Evolutionary conservation across 2,329 filamentous ascomycete genomes (phyloP), one percentile per base, ranked within the genome.

Genomic region (Cercospora beticola): DNA sequence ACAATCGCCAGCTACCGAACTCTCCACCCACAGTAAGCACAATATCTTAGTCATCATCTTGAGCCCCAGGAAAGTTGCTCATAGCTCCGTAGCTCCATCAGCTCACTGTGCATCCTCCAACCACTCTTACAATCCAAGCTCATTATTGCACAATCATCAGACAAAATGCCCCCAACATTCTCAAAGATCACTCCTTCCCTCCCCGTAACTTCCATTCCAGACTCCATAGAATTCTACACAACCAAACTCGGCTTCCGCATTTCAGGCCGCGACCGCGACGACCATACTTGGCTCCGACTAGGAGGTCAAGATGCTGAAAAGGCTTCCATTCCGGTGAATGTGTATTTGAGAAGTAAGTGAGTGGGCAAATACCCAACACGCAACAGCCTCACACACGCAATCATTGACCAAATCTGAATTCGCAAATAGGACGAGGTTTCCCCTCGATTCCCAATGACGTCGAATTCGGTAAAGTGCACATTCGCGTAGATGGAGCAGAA

Each of bases 381-480:
- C 30, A 31, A 31, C 28, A 31, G 30, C 30, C 30, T 31, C 30
- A 31, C 9, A 10, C 3, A 10, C 30, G 9, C 30, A 10, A 10
- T 31, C 30, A 31, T 9, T 10, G 30, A n/a, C n/a, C n/a, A 33
- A 33, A 33, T 33, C 31, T 33, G 9, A 33, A 33, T 33, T 33
- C 31, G 31, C n/a, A n/a, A 16, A 43, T 9, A 69, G 67, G 64
- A 59, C 63, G 67, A 49, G 62, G 59, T 14, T 69, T 69, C n/a
- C 67, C 67, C 6, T 23, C 54, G 5, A 64, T 69, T 18, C 28
- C 64, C 12, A 60, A 66, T 16, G 67, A 69, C 18, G 67, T 69
- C 10, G 64, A 49, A 5, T 69, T 69, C 23, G 67, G 67, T 6
- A 69, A 69, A 64, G 64, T 69, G 9, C 67, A 69, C 21, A 66